These are phyloP conservation scores for Raffaelea albimanens DNA, from an alignment of 2,329 filamentous ascomycete genomes.

Conservation along the genomic window DNA sequence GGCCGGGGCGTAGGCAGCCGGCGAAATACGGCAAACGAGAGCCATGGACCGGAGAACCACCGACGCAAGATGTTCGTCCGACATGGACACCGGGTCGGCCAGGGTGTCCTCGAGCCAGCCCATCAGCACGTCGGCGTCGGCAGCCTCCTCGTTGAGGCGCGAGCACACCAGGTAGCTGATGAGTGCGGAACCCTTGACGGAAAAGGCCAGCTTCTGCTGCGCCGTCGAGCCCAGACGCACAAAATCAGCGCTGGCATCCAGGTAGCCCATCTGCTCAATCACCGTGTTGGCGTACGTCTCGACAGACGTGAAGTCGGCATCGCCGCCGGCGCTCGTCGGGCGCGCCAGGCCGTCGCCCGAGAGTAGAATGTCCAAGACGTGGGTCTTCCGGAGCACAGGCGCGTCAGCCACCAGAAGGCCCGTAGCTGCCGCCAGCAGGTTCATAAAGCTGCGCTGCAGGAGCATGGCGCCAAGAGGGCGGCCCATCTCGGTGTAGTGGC, in stretches of 20 bases:
- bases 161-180: conserved; percentile 80
- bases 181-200: conserved; percentile 74
- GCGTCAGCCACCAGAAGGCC: conserved; percentile 61
- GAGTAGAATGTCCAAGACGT: conserved; percentile 68
- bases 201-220: conserved; percentile 78
- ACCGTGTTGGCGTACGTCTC: conserved; percentile 63
- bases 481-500: conserved; percentile 70
- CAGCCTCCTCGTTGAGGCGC: conserved; percentile 69
- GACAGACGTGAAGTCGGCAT: conserved; percentile 46
- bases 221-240: conserved; percentile 74
- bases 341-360: conserved; percentile 24
- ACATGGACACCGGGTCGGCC: conserved; percentile 71
- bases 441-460: conserved; percentile 80
- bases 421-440: conserved; percentile 68
- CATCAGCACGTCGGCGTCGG: conserved; percentile 70
- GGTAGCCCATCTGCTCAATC: conserved; percentile 70
- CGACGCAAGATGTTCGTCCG: conserved; percentile 65
- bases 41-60: conserved; percentile 75
- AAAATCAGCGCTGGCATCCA: conserved; percentile 88
- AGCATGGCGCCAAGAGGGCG: conserved; percentile 86
- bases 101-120: conserved; percentile 79
- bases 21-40: conserved; percentile 66
- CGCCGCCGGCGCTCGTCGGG: conserved; percentile 36
- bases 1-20: conserved; percentile 59
- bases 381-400: conserved; percentile 46